These are phyloP conservation scores for Cercophora newfieldiana DNA, from an alignment of 495 filamentous ascomycete species.

Conservation along the genomic window DNA sequence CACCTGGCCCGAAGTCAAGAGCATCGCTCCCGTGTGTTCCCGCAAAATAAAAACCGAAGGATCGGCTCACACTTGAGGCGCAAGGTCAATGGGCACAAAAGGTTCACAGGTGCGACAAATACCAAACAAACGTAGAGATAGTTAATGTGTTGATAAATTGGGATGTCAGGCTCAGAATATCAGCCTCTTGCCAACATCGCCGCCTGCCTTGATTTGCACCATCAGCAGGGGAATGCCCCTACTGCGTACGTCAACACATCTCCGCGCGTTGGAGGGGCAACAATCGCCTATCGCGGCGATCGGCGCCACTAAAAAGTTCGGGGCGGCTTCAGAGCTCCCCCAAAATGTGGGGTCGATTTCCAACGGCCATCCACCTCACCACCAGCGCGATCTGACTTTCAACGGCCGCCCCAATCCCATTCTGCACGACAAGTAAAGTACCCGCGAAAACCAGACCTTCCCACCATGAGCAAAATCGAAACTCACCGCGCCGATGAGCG, in stretches of 20 bases:
- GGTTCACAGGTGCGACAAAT: not conserved
- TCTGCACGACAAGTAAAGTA: not conserved
- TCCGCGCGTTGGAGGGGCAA: slow-evolving; percentile 28
- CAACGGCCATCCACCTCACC: not conserved
- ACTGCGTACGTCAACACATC: not conserved
- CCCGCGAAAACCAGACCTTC: not conserved
- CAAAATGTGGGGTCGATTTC: not conserved
- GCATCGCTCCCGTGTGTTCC: slow-evolving; percentile 29
- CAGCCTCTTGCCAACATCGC: not conserved
- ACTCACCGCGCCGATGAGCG: slow-evolving; percentile 72
- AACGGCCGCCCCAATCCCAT: slow-evolving; percentile 9
- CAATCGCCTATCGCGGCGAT: slow-evolving; percentile 30
- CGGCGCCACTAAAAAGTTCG: slow-evolving; percentile 9
- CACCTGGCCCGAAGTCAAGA: slow-evolving; percentile 55
- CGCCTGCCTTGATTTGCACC: not conserved
- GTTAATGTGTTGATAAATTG: not conserved
- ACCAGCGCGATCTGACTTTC: slow-evolving; percentile 3
- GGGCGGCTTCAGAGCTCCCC: slow-evolving; percentile 7
- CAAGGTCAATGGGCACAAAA: not conserved
- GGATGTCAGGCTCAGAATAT: not conserved
- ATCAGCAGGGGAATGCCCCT: not conserved
- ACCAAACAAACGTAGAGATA: not conserved
- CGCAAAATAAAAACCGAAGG: not conserved
- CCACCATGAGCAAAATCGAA: slow-evolving; percentile 32
- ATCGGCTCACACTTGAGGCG: not conserved